These are phyloP conservation scores for Fusarium sulawesiense DNA, from an alignment of 2,329 filamentous ascomycete species.

Conservation along the genomic window DNA sequence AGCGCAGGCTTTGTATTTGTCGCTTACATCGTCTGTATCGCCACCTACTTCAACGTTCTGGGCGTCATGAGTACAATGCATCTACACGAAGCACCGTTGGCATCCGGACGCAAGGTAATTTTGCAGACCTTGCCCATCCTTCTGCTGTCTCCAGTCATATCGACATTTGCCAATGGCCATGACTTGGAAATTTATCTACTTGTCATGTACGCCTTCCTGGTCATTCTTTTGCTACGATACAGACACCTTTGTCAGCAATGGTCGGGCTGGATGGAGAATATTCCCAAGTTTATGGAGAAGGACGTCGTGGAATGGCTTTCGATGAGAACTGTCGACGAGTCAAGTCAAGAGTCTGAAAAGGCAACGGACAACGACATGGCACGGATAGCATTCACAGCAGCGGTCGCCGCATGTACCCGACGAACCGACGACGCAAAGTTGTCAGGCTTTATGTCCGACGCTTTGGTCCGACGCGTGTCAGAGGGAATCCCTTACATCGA, in stretches of 20 bases:
- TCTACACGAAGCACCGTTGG: constrained; percentile 22
- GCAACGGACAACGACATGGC: neutral
- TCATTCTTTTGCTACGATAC: constrained; percentile 17
- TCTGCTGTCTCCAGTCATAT: constrained; percentile 28
- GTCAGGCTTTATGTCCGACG: constrained; percentile 2
- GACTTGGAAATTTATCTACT: constrained; percentile 32
- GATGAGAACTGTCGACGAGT: neutral
- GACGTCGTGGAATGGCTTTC: constrained; percentile 33
- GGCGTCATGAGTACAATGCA: constrained; percentile 39
- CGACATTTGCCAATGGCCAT: constrained; percentile 30
- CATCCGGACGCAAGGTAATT: constrained; percentile 22
- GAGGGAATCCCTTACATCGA: constrained; percentile 31
- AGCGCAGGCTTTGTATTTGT: constrained; percentile 29
- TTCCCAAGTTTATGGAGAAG: constrained; percentile 24
- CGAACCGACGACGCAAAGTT: constrained; percentile 3
- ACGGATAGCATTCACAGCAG: neutral
- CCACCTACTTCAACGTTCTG: constrained; percentile 35
- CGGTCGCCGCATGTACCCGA: neutral
- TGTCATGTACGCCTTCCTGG: constrained; percentile 29
- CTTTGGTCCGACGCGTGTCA: constrained; percentile 17
- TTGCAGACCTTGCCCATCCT: constrained; percentile 29
- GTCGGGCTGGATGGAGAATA: constrained; percentile 34
- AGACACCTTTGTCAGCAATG: constrained; percentile 31
- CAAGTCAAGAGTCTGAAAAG: neutral
- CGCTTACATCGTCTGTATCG: constrained; percentile 26